Evolutionary conservation across 2,329 filamentous ascomycete species (phyloP), one percentile per base, ranked within the genome.

Genomic region (Mollisia scopiformis): DNA sequence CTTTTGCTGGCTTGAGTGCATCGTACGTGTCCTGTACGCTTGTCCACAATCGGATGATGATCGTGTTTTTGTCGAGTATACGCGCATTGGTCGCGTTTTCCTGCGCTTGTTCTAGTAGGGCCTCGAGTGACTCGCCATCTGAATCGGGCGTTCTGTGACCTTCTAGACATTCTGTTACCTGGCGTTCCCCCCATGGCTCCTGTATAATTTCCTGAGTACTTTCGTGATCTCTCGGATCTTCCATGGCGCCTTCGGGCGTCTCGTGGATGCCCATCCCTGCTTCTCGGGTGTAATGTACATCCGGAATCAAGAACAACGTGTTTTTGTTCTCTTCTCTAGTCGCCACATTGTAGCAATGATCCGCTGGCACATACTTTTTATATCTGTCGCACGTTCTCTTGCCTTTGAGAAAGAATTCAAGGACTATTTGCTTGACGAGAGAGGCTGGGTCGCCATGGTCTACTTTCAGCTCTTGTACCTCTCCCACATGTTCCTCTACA

Each of bases 271-370:
- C n/a, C n/a, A n/a, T n/a, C 43, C 1, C 30, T 55, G 52, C 37
- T 28, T 16, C 14, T 57, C 23, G 46, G 30, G 33, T 56, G 49
- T 30, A 52, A 31, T 43, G 47, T 49, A 58, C 28, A 31, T 66
- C 58, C 23, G 55, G 53, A 51, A 66, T 58, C 27, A 66, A 51
- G 46, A 62, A 66, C 10, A 66, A 47, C 37, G 56, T 66, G 37
- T 65, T 56, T 23, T 61, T 58, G 46, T 66, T 66, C 23, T 39
- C 37, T 39, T 8, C 16, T 13, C 10, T 39, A 39, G 37, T 39
- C n/a, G 37, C 37, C 37, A 39, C 43, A 21, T 47, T 57, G 41
- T 63, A 63, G 39, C 55, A 63, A 14, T 63, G 58, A 19, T 61
- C 56, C 46, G 37, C 41, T 8, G 58, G 31, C 50, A 64, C 47